A percentile compares a stretch with the other conserved stretches of the same genome.
Evolutionary conservation across 164 flowering plant genomes (phyloP).

Genomic region (Houttuynia cordata): DNA sequence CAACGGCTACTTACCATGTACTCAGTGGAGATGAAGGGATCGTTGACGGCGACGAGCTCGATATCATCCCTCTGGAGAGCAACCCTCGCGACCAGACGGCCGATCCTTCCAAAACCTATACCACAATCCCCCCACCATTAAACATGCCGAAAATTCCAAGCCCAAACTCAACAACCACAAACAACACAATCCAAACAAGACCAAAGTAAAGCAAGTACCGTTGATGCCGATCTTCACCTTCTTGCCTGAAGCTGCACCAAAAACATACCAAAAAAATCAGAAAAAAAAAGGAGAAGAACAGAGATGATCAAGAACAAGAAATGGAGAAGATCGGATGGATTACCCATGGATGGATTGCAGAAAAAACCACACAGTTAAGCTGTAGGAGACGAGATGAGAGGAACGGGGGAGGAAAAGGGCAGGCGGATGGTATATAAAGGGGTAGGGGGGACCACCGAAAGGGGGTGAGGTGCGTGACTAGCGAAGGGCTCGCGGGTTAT

Average conservation of each 20-base stretch:
- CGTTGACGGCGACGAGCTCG: constrained; percentile 87
- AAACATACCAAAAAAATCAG: neutral
- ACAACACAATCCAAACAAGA: neutral
- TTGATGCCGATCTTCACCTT: constrained; percentile 64
- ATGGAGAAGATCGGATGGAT: too few relatives aligned
- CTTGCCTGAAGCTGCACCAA: constrained; percentile 3
- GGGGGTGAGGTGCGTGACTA: too few relatives aligned
- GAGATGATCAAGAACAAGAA: too few relatives aligned
- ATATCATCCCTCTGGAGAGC: constrained; percentile 71
- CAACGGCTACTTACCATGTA: constrained; percentile 49
- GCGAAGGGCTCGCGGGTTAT: too few relatives aligned
- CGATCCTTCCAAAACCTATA: constrained; percentile 85
- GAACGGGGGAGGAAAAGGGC: too few relatives aligned
- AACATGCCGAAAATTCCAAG: neutral
- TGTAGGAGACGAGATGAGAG: too few relatives aligned
- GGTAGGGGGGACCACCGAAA: too few relatives aligned
- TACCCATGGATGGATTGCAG: too few relatives aligned
- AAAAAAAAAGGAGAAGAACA: too few relatives aligned
- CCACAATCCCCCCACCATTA: neutral
- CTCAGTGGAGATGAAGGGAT: constrained; percentile 71
- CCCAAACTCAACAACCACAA: neutral
- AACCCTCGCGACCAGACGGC: constrained; percentile 83
- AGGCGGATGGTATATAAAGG: too few relatives aligned
- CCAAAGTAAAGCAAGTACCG: constrained; percentile 22
- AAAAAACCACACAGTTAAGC: too few relatives aligned